Base-by-base conservation (phyloP, 23 red algal species). In the Agarophyton chilense region DNA sequence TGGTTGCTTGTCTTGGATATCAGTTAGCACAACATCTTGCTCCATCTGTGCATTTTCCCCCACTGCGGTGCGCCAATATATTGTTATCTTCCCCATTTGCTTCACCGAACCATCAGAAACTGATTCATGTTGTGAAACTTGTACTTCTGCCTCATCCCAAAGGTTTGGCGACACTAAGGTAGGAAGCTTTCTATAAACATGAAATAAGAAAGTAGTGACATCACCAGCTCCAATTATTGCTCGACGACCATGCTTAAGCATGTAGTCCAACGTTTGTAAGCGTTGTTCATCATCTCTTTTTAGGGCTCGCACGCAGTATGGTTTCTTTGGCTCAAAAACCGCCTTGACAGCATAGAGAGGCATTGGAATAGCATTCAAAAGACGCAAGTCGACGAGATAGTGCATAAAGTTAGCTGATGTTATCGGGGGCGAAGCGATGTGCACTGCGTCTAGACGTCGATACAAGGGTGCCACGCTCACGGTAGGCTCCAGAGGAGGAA, bases 41-140 rank as follows among this genome's bases (percentile, higher is more conserved):
- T 85, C 81, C 60, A 94, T 64, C 28, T 87, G 53, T 28, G 79
- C 91, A 18, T 86, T 51, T 79, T 94, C 91, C 8, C 91, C 91
- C 16, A 64, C 58, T 36, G 79, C 91, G 16, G 91, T 86, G 31
- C 80, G 91, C 91, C 91, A 94, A n/a, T 64, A 68, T 14, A 94
- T 74, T 58, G 61, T 66, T 45, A 92, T 77, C 31, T 77, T 83
- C 24, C 89, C 89, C 42, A 92, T 51, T 58, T 64, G 71, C 49
- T 77, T 77, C 53, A 39, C 44, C 21, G 61, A 66, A 26, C 52
- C 65, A 43, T 72, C 41, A 47, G 67, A 49, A 26, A 32, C 13
- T 1, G 61, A 72, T 21, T 68, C 79, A 83, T 87, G 16, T 19
- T 87, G 49, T 47, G 46, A 42, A 87, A 33, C 28, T 51, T 63